phyloP scores from a whole-genome alignment of 140 eudicot species.

The Anethum foeniculum region DNA sequence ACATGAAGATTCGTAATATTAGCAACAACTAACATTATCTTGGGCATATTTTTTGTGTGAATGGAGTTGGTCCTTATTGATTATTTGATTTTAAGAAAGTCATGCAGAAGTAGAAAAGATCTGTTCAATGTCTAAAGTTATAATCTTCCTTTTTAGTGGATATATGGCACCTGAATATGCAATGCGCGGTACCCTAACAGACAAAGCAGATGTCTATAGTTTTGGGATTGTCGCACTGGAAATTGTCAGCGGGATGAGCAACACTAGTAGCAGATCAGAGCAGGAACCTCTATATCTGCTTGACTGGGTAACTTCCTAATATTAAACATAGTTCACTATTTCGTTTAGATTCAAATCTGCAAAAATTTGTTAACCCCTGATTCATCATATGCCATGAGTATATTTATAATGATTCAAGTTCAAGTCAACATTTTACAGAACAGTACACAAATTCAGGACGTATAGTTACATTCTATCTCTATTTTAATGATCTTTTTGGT shows the following conservation, averaged over 20 bases:
- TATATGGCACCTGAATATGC: conserved; percentile 40
- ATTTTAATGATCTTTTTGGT: background rate
- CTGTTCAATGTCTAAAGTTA: background rate
- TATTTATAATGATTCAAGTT: background rate
- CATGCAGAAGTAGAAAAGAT: background rate
- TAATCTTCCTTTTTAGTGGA: conserved; percentile 38
- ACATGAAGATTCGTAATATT: background rate
- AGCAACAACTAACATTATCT: background rate
- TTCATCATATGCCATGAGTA: background rate
- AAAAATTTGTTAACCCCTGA: background rate
- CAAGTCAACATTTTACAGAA: background rate
- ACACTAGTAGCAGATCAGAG: conserved; percentile 35
- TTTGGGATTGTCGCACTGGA: conserved; percentile 63
- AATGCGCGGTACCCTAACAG: conserved; percentile 67
- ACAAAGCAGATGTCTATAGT: conserved; percentile 86
- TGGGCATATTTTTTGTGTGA: background rate
- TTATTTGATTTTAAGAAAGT: background rate
- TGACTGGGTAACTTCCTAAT: conserved; percentile 52
- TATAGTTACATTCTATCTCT: background rate
- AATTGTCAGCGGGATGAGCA: conserved; percentile 61
- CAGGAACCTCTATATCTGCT: conserved; percentile 50
- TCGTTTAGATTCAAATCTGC: background rate
- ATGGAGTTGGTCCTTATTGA: background rate
- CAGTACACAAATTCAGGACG: background rate
- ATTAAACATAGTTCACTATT: background rate